phyloP scores from a whole-genome alignment of 2,329 filamentous ascomycete genomes.

The Colletotrichum endophyticum region DNA sequence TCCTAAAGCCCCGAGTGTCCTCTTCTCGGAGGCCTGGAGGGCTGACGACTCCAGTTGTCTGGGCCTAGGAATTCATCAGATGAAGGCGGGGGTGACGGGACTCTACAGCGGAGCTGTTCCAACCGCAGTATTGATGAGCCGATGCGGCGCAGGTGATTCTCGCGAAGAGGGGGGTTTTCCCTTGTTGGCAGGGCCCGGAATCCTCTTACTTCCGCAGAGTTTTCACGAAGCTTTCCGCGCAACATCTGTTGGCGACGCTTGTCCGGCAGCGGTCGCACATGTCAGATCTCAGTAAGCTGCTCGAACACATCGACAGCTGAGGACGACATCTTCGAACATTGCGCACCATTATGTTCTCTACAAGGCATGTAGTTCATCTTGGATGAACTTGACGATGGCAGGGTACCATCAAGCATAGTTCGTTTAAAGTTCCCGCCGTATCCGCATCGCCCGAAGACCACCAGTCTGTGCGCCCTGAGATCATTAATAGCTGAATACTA shows the following conservation, averaged over 20 bases:
- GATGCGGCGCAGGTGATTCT: background rate
- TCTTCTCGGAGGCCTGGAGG: background rate
- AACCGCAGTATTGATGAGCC: background rate
- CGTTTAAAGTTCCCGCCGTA: constrained; percentile 4
- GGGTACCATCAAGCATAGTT: background rate
- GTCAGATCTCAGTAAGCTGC: background rate
- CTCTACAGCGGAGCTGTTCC: background rate
- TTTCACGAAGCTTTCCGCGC: background rate
- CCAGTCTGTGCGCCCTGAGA: background rate
- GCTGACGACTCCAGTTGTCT: background rate
- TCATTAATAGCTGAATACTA: background rate
- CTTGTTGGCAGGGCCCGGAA: background rate
- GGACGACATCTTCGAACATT: background rate
- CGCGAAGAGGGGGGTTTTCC: background rate
- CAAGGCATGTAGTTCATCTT: background rate
- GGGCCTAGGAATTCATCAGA: background rate
- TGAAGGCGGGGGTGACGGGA: background rate
- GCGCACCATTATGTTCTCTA: background rate
- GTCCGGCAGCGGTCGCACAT: background rate
- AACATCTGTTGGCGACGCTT: background rate
- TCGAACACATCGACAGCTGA: background rate
- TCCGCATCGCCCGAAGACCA: background rate
- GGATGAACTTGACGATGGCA: background rate
- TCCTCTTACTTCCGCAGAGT: background rate
- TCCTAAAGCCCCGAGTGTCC: background rate